Conservation (phyloP, 305 asterid species). For the Plantago coronopus region DNA sequence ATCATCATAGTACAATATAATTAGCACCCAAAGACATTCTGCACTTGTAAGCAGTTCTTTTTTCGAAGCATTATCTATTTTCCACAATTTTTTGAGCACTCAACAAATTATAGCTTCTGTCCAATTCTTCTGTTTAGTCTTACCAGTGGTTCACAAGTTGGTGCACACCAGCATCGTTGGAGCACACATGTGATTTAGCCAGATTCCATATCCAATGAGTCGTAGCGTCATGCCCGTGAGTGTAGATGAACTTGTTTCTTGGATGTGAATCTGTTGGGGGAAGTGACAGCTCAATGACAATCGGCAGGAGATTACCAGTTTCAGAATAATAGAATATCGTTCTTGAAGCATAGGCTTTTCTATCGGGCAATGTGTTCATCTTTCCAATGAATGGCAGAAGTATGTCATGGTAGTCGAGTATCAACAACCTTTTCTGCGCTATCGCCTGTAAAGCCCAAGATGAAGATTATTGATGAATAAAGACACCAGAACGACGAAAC, state of each 20-base stretch:
- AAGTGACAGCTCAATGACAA: slow-evolving; percentile 73
- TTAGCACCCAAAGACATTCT: no score
- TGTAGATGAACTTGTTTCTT: slow-evolving; percentile 47
- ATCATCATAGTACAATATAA: background rate
- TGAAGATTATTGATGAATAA: background rate
- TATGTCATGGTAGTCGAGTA: slow-evolving; percentile 66
- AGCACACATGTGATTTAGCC: slow-evolving; percentile 80
- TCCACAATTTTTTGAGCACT: no score
- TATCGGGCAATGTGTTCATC: slow-evolving; percentile 67
- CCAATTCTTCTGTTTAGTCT: slow-evolving; percentile 2
- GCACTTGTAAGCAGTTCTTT: no score
- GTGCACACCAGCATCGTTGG: slow-evolving; percentile 76
- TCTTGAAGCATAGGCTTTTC: slow-evolving; percentile 81
- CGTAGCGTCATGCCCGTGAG: slow-evolving; percentile 68
- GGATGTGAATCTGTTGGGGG: slow-evolving; percentile 57
- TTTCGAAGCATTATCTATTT: no score
- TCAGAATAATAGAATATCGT: slow-evolving; percentile 49
- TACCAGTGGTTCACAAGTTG: slow-evolving; percentile 84
- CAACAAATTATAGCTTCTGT: no score
- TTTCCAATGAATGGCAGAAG: slow-evolving; percentile 69
- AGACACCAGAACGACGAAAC: background rate
- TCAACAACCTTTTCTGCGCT: slow-evolving; percentile 53
- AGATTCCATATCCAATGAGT: slow-evolving; percentile 73
- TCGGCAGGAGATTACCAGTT: slow-evolving; percentile 46
- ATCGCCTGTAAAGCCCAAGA: slow-evolving; percentile 45